Percentiles rank a stretch among this genome's conserved stretches.
Evolutionary conservation across 2,329 filamentous ascomycete species (phyloP).

Genomic region (Colletotrichum brevisporum): DNA sequence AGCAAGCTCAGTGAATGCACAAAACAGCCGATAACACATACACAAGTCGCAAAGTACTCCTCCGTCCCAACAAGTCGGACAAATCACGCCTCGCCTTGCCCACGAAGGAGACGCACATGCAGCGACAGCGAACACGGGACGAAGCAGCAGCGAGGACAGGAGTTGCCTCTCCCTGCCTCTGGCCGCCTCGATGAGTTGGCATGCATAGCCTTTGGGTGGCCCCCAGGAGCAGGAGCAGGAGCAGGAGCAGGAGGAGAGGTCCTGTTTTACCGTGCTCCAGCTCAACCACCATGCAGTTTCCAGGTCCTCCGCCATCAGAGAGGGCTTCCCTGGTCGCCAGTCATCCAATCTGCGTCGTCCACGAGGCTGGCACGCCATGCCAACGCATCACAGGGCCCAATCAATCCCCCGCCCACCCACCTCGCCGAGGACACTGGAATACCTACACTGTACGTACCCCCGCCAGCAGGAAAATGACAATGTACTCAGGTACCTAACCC

Average conservation of each 20-base stretch:
- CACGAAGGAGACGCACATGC: conserved; percentile 11
- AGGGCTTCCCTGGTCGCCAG: conserved; percentile 26
- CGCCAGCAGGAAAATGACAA: too few species aligned
- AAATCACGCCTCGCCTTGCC: conserved; percentile 25
- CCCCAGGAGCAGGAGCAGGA: too few species aligned
- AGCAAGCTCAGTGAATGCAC: conserved; percentile 5
- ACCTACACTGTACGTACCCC: too few species aligned
- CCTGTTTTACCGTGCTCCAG: conserved; percentile 26
- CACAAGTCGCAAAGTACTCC: too few species aligned
- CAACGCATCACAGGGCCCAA: conserved; percentile 43
- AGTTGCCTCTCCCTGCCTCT: conserved; percentile 23
- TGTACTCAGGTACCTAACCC: too few species aligned
- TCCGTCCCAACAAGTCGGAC: conserved; percentile 30
- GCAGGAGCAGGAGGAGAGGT: not conserved
- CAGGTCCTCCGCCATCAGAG: not conserved
- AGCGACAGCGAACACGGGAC: conserved; percentile 17
- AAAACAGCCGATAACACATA: too few species aligned
- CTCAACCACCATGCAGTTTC: not conserved
- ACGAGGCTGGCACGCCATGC: conserved; percentile 42
- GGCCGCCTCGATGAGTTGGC: conserved; percentile 39
- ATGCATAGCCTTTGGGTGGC: conserved; percentile 38
- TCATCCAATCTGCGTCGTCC: conserved; percentile 43
- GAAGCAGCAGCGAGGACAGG: conserved; percentile 8
- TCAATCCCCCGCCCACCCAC: conserved; percentile 27
- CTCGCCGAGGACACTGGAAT: not conserved